phyloP scores from a whole-genome alignment of 176 grass and related monocot species.

The barley (Hordeum vulgare) region MorexV3_pseudomolecules_assembly NC_058519.1:26012877-26013376 shows the following conservation, averaged over 20 bases:
- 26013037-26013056: slow-evolving; percentile 47
- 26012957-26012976: not conserved
- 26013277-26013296: too few species aligned
- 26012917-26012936: not conserved
- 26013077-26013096: slow-evolving; percentile 68
- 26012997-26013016: slow-evolving; percentile 42
- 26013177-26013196: not conserved
- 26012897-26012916: not conserved
- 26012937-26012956: not conserved
- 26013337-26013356: too few species aligned
- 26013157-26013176: not conserved
- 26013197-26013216: not conserved
- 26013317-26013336: too few species aligned
- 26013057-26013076: slow-evolving; percentile 50
- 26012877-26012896: slow-evolving; percentile 17
- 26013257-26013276: too few species aligned
- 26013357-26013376: too few species aligned
- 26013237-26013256: too few species aligned
- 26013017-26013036: slow-evolving; percentile 72
- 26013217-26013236: too few species aligned
- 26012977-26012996: not conserved
- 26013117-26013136: not conserved
- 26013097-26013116: slow-evolving; percentile 83
- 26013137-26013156: not conserved
- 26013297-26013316: too few species aligned